Percentiles rank a stretch among this genome's conserved stretches.
Conservation (phyloP, 148 eudicot genomes). For the Beta vulgaris region DNA sequence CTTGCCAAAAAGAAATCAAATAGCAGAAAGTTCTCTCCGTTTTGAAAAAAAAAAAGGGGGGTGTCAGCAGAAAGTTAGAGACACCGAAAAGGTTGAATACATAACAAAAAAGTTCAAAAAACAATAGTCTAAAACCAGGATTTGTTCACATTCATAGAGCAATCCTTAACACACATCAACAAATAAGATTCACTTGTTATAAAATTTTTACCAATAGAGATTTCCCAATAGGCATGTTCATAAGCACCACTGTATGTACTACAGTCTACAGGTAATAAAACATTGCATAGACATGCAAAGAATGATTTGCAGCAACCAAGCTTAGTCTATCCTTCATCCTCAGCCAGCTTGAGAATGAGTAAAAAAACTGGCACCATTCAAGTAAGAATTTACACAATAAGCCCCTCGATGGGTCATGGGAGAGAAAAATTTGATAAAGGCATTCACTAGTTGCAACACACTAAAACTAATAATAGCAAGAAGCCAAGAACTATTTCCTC, state of each 20-base stretch:
- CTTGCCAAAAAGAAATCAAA: no score
- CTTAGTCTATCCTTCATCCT: neutral
- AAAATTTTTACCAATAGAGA: neutral
- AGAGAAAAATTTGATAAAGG: no score
- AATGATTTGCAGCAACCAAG: neutral
- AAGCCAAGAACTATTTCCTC: no score
- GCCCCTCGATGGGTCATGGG: no score
- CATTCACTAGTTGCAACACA: no score
- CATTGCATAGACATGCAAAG: neutral
- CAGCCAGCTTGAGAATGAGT: neutral
- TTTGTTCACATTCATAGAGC: neutral
- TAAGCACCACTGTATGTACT: neutral
- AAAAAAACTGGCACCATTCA: no score
- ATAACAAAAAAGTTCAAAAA: neutral
- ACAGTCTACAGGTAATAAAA: neutral
- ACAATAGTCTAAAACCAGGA: neutral
- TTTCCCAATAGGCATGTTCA: neutral
- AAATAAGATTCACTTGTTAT: neutral
- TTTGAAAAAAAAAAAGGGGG: neutral
- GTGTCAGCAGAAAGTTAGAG: neutral
- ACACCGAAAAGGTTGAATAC: neutral
- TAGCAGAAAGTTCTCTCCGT: no score
- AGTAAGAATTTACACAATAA: no score
- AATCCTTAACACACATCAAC: neutral
- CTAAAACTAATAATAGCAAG: no score